A percentile compares a stretch with the other conserved stretches of the same genome.
Evolutionary conservation across 768 basidiomycete species (phyloP).

Genomic region (Psilocybe azurescens): DNA sequence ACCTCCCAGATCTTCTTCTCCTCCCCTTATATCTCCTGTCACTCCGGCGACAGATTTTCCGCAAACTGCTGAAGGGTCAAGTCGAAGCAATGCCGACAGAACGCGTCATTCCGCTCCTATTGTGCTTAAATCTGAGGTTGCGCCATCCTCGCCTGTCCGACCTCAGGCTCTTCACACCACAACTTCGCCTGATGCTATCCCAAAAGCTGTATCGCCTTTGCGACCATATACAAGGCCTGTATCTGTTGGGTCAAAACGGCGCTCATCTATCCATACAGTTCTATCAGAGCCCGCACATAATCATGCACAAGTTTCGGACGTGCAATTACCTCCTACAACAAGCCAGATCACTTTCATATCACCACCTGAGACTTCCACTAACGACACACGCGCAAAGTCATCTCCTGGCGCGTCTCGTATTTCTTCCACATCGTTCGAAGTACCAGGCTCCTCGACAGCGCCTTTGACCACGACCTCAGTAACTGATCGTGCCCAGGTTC

Average conservation of each 20-base stretch:
- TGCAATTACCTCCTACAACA: not conserved
- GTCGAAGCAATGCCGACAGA: not conserved
- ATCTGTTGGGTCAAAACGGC: not conserved
- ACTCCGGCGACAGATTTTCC: not conserved
- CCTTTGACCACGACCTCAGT: not conserved
- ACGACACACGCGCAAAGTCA: not conserved
- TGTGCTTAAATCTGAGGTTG: not conserved
- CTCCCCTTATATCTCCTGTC: not conserved
- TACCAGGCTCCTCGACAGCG: not conserved
- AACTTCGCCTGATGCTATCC: not conserved
- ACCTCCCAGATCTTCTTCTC: not conserved
- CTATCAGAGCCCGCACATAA: not conserved
- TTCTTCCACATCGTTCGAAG: not conserved
- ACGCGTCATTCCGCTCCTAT: not conserved
- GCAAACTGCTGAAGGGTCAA: not conserved
- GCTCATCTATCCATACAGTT: not conserved
- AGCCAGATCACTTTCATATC: not conserved
- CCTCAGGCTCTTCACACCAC: not conserved
- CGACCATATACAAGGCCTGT: not conserved
- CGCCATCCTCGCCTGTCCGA: not conserved
- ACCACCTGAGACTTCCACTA: not conserved
- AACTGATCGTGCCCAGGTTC: not conserved
- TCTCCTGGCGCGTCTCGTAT: not conserved
- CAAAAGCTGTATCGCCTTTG: not conserved
- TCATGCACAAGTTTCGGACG: not conserved